Evolutionary conservation across 2,329 filamentous ascomycete species (phyloP).

Genomic region (Pseudogymnoascus sp.): DNA sequence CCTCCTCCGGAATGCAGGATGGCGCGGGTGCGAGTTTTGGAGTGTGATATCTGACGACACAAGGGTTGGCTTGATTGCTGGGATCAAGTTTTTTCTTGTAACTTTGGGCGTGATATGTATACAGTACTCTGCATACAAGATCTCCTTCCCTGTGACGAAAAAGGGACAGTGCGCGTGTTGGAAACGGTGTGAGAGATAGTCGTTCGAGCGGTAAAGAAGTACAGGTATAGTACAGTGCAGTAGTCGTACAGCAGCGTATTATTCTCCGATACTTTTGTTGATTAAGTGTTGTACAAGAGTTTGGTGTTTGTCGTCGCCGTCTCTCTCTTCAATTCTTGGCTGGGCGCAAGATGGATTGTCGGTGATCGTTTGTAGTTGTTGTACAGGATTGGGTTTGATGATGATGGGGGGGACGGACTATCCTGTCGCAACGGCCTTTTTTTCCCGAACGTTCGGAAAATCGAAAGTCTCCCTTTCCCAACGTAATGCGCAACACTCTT

Average conservation of each 20-base stretch:
- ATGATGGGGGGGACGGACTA: neutral
- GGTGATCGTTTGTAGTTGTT: neutral
- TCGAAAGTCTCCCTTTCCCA: neutral
- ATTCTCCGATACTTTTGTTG: neutral
- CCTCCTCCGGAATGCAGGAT: constrained; percentile 1
- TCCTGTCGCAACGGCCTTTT: neutral
- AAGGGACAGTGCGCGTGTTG: neutral
- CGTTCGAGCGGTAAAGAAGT: neutral
- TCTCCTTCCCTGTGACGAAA: constrained; percentile 5
- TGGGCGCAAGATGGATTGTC: neutral
- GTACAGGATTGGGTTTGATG: neutral
- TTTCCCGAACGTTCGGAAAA: neutral
- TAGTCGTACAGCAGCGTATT: neutral
- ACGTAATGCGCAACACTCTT: neutral
- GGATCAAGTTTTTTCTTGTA: neutral
- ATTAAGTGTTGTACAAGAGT: neutral
- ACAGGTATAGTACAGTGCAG: neutral
- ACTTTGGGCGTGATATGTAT: constrained; percentile 1
- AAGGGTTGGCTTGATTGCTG: neutral
- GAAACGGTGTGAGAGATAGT: neutral
- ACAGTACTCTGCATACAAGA: constrained; percentile 1
- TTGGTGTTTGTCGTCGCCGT: neutral
- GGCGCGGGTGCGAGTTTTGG: neutral
- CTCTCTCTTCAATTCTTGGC: neutral
- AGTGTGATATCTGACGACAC: neutral